Base-by-base conservation (phyloP, 1,284 basidiomycete species). In the Malassezia psittaci region DNA sequence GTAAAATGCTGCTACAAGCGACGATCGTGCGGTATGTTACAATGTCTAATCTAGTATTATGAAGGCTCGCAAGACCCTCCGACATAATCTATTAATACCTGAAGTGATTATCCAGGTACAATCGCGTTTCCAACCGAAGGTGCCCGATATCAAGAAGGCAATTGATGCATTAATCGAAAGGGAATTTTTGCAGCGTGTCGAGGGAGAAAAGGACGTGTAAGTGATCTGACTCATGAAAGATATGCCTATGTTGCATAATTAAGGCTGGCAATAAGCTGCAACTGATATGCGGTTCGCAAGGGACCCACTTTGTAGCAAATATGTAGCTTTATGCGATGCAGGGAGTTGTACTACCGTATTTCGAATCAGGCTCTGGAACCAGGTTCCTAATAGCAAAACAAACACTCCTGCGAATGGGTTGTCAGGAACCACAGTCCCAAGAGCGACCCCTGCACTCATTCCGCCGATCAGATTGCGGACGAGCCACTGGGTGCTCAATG, bases 121-220 rank as follows among this genome's bases (percentile, higher is more conserved):
- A 35, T 81, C 86, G 68, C 83, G 90, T 48, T 93, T 93, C 76
- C 82, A 85, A 40, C 90, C 90, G 15, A 87, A 87, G 79, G 86
- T 93, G 55, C 84, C 86, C 2, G 89, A 91, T 74, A 90, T 93
- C 78, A 79, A 78, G 61, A 78, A 77, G 49, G 91, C 93, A n/a
- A 96, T 98, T 68, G 94, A 98, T 72, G 85, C 87, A 37, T 79
- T 98, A 36, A 81, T 98, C 52, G 93, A 98, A 79, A 94, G 96
- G 77, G 94, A 96, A 77, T 98, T 94, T 75, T 86, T 98, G 59
- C 90, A 96, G 75, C 85, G 91, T 37, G 85, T 88, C 24, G 87
- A 88, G 29, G 88, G 85, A 6, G 60, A 69, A 42, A 71, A 72
- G 45, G 75, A 76, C 18, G 41, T 45, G 43, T 45, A 29, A 10